These are phyloP conservation scores for Canavalia ensiformis DNA, from an alignment of 306 rosid species.

Conservation along the genomic window DNA sequence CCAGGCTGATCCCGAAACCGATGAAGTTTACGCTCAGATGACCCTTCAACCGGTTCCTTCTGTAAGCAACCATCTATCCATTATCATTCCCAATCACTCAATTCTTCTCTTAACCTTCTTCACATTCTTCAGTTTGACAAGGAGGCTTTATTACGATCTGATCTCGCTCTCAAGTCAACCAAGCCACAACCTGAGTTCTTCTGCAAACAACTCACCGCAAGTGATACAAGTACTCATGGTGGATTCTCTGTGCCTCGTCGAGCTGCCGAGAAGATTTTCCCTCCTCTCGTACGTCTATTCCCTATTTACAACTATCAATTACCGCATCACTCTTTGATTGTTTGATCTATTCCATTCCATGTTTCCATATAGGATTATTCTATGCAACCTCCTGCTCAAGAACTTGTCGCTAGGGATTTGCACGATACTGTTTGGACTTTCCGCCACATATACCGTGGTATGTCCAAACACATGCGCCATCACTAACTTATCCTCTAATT, in stretches of 20 bases:
- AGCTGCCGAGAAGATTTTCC: constrained; percentile 97
- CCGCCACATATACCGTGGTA: constrained; percentile 97
- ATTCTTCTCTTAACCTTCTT: background rate
- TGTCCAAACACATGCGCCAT: background rate
- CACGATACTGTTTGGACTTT: constrained; percentile 89
- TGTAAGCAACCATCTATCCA: constrained; percentile 53
- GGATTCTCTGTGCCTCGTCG: constrained; percentile 99
- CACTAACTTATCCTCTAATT: background rate
- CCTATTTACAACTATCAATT: background rate
- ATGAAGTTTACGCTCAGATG: constrained; percentile 96
- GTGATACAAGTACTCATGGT: constrained; percentile 99
- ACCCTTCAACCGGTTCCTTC: constrained; percentile 86
- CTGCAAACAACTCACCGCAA: constrained; percentile 93
- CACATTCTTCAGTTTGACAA: constrained; percentile 71
- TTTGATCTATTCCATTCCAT: constrained; percentile 39
- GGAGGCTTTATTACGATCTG: constrained; percentile 88
- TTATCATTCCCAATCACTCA: constrained; percentile 1
- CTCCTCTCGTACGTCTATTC: constrained; percentile 72
- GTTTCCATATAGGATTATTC: constrained; percentile 71
- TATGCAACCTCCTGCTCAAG: constrained; percentile 99
- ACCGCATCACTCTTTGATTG: background rate
- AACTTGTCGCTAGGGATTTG: constrained; percentile 86
- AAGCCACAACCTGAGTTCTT: constrained; percentile 91
- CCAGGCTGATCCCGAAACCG: constrained; percentile 97
- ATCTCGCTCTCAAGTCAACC: constrained; percentile 83